These are phyloP conservation scores for Boletus bicolor DNA, from an alignment of 768 basidiomycete genomes.

Conservation along the genomic window DNA sequence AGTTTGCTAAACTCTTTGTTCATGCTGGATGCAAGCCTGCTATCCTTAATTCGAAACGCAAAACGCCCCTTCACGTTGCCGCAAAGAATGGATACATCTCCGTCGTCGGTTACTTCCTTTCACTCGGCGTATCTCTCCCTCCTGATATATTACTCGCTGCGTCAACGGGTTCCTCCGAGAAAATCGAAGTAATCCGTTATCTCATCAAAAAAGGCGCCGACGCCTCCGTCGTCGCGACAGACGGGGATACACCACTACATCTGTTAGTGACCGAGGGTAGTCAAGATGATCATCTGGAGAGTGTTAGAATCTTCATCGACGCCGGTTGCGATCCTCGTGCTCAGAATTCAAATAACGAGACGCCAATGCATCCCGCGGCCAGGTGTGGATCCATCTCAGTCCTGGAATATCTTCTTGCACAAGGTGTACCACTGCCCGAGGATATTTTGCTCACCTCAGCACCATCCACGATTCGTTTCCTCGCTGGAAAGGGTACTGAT, in stretches of 20 bases:
- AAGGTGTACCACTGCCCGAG: background rate
- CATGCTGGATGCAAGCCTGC: background rate
- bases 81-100: background rate
- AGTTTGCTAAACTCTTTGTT: background rate
- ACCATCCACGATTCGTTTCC: background rate
- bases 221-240: background rate
- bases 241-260: background rate
- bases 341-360: background rate
- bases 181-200: background rate
- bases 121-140: background rate
- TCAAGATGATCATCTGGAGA: background rate
- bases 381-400: background rate
- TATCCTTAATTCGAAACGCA: background rate
- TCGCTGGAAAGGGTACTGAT: background rate
- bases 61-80: background rate
- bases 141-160: background rate
- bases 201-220: background rate
- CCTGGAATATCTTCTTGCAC: background rate
- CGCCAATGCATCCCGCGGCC: background rate
- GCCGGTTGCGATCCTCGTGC: conserved; percentile 1
- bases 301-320: background rate
- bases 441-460: background rate
- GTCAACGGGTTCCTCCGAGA: no score
- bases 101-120: background rate
- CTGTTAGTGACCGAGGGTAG: fast-evolving